phyloP scores from a whole-genome alignment of 2,329 filamentous ascomycete species.

The Biscogniauxia sp. region DNA sequence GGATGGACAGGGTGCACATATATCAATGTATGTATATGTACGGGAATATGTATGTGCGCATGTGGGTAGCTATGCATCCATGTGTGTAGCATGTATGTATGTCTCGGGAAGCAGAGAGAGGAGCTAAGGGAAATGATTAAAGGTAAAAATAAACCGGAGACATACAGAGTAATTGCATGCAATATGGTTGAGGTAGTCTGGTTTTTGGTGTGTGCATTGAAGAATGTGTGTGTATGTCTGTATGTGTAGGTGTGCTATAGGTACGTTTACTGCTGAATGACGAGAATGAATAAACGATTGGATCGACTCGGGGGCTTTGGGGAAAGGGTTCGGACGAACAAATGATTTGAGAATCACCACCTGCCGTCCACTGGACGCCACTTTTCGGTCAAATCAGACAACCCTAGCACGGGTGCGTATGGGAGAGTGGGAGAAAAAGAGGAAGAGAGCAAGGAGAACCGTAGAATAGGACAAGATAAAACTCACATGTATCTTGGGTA shows the following conservation, averaged over 20 bases:
- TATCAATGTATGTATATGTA: neutral
- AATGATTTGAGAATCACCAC: neutral
- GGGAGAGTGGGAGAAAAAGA: neutral
- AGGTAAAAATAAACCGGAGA: neutral
- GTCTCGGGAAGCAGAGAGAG: constrained; percentile 1
- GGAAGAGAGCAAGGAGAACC: neutral
- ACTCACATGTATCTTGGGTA: neutral
- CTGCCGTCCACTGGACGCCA: neutral
- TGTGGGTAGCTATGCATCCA: constrained; percentile 12
- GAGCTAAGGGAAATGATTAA: constrained; percentile 1
- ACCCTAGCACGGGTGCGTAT: too few species aligned
- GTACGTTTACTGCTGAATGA: neutral
- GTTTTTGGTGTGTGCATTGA: too few species aligned
- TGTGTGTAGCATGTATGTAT: constrained; percentile 10
- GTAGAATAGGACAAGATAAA: too few species aligned
- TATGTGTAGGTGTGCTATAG: neutral
- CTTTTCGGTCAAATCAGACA: neutral
- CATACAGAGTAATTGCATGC: neutral
- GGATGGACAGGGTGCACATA: neutral
- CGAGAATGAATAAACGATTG: neutral
- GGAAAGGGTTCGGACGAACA: neutral
- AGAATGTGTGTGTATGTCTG: too few species aligned
- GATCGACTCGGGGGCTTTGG: neutral
- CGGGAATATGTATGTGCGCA: neutral
- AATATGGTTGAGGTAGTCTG: neutral